phyloP scores from a whole-genome alignment of 1,284 basidiomycete genomes.

The Sanguinoderma infundibulare region DNA sequence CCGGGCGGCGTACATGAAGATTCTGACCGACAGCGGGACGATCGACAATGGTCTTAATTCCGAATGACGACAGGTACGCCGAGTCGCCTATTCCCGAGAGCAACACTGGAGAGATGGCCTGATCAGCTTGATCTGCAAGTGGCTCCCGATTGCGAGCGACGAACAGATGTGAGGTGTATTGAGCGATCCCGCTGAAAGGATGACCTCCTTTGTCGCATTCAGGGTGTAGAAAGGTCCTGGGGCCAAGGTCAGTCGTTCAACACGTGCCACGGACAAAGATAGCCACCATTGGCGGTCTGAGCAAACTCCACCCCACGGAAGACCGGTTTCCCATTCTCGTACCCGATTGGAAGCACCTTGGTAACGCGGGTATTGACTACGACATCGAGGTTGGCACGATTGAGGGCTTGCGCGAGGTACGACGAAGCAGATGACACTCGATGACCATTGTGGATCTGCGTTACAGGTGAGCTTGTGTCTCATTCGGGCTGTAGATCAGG shows the following conservation, averaged over 20 bases:
- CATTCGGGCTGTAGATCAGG: neutral
- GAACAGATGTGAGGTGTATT: conserved; percentile 45
- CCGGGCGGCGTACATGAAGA: conserved; percentile 29
- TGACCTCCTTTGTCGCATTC: conserved; percentile 27
- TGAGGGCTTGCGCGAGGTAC: conserved; percentile 35
- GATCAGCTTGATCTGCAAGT: neutral
- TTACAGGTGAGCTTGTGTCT: neutral
- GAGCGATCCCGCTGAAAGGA: conserved; percentile 38
- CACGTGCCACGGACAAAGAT: neutral
- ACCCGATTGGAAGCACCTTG: conserved; percentile 35
- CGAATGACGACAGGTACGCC: conserved; percentile 33
- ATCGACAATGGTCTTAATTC: conserved; percentile 37
- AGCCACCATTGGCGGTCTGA: conserved; percentile 23
- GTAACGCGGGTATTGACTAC: conserved; percentile 44
- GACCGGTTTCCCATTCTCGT: conserved; percentile 19
- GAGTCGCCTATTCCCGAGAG: conserved; percentile 47
- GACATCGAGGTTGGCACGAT: conserved; percentile 44
- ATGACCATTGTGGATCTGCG: conserved; percentile 26
- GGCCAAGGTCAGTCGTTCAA: neutral
- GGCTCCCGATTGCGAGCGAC: neutral
- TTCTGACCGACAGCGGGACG: conserved; percentile 45
- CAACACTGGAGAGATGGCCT: neutral
- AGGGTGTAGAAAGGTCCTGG: conserved; percentile 20
- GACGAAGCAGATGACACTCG: conserved; percentile 33
- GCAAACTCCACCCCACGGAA: conserved; percentile 41